Conservation (phyloP, 176 grass and related monocot species). For the Phyllostachys edulis region DNA sequence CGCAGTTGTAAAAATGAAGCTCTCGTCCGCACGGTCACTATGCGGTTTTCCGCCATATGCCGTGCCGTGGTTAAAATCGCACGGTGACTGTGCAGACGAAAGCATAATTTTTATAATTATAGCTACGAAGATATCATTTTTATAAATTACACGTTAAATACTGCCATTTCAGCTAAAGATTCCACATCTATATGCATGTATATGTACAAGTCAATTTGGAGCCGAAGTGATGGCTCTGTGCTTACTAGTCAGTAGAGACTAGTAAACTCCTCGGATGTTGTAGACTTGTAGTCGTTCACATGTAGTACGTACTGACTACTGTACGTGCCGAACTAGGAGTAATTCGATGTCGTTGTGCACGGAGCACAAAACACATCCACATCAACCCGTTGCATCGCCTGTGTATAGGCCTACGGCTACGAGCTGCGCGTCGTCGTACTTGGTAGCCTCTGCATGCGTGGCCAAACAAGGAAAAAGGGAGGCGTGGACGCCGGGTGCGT, state of each 20-base stretch:
- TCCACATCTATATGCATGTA: not conserved
- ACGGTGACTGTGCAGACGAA: no score
- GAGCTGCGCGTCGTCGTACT: not conserved
- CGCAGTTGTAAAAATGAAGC: no score
- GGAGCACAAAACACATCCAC: slow-evolving; percentile 17
- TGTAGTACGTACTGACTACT: not conserved
- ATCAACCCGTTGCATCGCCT: slow-evolving; percentile 18
- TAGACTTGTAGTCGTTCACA: not conserved
- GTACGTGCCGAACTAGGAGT: not conserved
- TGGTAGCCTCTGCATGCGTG: slow-evolving; percentile 15
- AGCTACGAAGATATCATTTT: no score
- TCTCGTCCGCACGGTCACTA: no score
- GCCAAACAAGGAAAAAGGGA: slow-evolving; percentile 49
- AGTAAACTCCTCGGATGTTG: not conserved
- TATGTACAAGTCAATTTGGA: not conserved
- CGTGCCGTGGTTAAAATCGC: no score
- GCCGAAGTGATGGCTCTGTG: not conserved
- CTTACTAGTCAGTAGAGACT: not conserved
- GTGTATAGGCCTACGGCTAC: not conserved
- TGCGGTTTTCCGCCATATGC: no score
- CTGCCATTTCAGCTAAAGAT: no score
- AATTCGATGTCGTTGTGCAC: not conserved
- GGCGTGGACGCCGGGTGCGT: not conserved
- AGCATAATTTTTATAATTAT: no score
- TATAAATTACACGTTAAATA: no score